Evolutionary conservation across 108 stramenopile species (phyloP).

Genomic region (Cyclotella sp.): DNA sequence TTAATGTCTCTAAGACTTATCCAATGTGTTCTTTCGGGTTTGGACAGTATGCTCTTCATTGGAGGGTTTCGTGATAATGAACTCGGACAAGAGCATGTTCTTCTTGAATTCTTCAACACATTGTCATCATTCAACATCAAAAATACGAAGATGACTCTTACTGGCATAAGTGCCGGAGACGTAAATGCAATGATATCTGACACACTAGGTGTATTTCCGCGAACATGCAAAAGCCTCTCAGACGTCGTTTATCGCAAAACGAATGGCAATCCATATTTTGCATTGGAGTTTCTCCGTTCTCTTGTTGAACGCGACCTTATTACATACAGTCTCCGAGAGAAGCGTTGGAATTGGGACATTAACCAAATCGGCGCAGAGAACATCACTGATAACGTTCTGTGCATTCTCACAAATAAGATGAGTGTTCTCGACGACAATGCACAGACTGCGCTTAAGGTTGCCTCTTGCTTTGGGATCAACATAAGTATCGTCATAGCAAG

Average conservation of each 20-base stretch:
- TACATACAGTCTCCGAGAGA: slow-evolving; percentile 34
- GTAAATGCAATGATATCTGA: slow-evolving; percentile 46
- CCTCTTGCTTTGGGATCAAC: slow-evolving; percentile 26
- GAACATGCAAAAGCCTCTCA: slow-evolving; percentile 26
- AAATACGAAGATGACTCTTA: not conserved
- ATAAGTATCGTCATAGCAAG: not conserved
- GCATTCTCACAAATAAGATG: slow-evolving; percentile 41
- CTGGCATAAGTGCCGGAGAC: not conserved
- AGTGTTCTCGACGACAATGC: not conserved
- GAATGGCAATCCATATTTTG: slow-evolving; percentile 50
- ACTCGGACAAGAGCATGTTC: not conserved
- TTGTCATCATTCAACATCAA: not conserved
- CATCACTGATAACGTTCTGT: slow-evolving; percentile 7
- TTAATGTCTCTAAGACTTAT: too few relatives aligned
- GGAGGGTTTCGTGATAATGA: not conserved
- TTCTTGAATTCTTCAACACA: too few relatives aligned
- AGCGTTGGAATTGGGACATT: slow-evolving; percentile 65
- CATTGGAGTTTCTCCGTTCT: slow-evolving; percentile 36
- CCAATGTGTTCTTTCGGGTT: too few relatives aligned
- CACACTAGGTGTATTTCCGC: slow-evolving; percentile 14
- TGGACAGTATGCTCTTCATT: too few relatives aligned
- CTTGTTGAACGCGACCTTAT: slow-evolving; percentile 32
- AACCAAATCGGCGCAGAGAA: too few relatives aligned
- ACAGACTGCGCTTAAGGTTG: slow-evolving; percentile 20
- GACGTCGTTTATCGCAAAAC: slow-evolving; percentile 59